A percentile compares a stretch with the other conserved stretches of the same genome.
phyloP scores from a whole-genome alignment of 2,329 filamentous ascomycete genomes.

The Trichoderma citrinoviride region DNA sequence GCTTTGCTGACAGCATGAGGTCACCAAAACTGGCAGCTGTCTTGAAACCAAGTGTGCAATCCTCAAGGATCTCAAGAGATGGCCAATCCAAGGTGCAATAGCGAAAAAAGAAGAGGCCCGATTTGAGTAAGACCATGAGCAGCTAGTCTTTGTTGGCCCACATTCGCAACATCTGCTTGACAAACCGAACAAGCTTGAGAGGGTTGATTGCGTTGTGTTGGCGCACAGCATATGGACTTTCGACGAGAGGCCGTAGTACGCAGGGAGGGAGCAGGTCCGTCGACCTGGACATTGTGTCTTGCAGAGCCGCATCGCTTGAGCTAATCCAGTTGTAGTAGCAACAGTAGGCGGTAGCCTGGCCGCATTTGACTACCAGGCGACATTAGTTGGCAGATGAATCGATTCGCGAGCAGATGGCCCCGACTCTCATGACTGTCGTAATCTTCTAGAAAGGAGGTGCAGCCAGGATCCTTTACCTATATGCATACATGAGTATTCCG shows the following conservation, averaged over 20 bases:
- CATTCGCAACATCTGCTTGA: not conserved
- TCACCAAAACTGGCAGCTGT: slow-evolving; percentile 10
- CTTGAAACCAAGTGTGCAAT: not conserved
- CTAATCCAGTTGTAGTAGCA: not conserved
- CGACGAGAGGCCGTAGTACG: not conserved
- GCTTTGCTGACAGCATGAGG: not conserved
- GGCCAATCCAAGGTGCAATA: not conserved
- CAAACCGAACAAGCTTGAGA: not conserved
- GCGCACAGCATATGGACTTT: not conserved
- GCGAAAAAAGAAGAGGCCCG: not conserved
- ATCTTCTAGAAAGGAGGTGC: slow-evolving; percentile 11
- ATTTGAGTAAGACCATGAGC: not conserved
- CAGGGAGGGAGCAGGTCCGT: not conserved
- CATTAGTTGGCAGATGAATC: not conserved
- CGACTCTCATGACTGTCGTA: not conserved
- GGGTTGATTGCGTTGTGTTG: not conserved
- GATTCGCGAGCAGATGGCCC: slow-evolving; percentile 2
- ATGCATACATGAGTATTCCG: not conserved
- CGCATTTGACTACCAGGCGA: not conserved
- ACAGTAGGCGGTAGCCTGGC: not conserved
- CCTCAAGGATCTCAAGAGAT: not conserved
- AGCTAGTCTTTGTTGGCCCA: not conserved
- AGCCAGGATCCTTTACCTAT: not conserved
- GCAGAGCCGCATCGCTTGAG: slow-evolving; percentile 9
- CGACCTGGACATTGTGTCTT: not conserved